Percentiles rank a stretch among this genome's conserved stretches.
Conservation (phyloP, 1,284 basidiomycete genomes). For the Fomitopsis betulina region DNA sequence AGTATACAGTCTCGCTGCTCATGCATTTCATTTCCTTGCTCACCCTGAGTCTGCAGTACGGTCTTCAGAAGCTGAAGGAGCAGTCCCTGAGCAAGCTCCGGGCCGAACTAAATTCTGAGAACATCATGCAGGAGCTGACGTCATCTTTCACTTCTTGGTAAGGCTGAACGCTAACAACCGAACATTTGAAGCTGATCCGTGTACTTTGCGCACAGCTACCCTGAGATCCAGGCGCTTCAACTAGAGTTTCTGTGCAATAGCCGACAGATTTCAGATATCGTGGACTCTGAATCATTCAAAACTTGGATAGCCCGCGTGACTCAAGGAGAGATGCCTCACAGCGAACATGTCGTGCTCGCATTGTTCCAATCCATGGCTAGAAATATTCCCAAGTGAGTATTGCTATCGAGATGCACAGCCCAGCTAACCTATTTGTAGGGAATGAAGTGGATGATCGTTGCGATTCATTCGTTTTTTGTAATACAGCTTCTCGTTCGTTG, state of each 20-base stretch:
- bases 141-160: conserved; percentile 11
- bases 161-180: background rate
- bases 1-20: background rate
- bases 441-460: no score
- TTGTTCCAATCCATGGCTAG: background rate
- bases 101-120: conserved; percentile 7
- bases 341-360: background rate
- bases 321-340: background rate
- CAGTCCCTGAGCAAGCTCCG: conserved; percentile 9
- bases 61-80: conserved; percentile 6
- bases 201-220: background rate
- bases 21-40: background rate
- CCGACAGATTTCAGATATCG: background rate
- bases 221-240: background rate
- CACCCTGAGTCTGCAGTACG: conserved; percentile 4
- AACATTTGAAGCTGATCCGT: background rate
- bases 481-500: no score
- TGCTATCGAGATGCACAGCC: no score
- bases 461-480: no score
- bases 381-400: background rate
- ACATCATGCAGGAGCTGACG: conserved; percentile 14
- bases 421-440: no score
- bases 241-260: background rate
- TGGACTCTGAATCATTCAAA: background rate
- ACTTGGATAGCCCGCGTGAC: background rate